Evolutionary conservation across 371 early-diverging fungal genomes (phyloP).

Genomic region (Apophysomyces trapeziformis): DNA sequence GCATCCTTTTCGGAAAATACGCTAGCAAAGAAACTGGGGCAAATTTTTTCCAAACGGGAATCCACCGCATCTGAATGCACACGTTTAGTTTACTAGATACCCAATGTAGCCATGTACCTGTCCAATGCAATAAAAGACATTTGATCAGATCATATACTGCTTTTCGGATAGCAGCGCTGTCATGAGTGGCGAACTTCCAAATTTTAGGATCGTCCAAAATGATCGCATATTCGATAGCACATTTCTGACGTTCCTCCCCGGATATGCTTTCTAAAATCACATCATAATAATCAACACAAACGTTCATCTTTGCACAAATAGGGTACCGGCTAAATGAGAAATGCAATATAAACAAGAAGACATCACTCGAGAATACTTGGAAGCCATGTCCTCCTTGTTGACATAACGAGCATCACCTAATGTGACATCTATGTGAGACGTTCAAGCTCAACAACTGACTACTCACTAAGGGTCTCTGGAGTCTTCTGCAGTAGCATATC

Average conservation of each 20-base stretch:
- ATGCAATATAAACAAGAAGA: slow-evolving; percentile 55
- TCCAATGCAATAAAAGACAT: slow-evolving; percentile 40
- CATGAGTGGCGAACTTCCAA: slow-evolving; percentile 53
- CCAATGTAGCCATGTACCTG: slow-evolving; percentile 29
- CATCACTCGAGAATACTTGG: slow-evolving; percentile 65
- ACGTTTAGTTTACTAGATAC: background rate
- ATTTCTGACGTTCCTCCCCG: slow-evolving; percentile 42
- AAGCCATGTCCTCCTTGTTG: slow-evolving; percentile 64
- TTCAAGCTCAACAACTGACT: background rate
- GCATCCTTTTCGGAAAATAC: slow-evolving; percentile 62
- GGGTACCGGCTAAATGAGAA: slow-evolving; percentile 57
- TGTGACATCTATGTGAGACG: slow-evolving; percentile 4
- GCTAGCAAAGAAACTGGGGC: slow-evolving; percentile 51
- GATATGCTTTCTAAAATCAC: slow-evolving; percentile 35
- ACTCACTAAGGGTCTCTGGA: slow-evolving; percentile 63
- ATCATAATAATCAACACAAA: background rate
- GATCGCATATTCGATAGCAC: slow-evolving; percentile 41
- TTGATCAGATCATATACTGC: slow-evolving; percentile 55
- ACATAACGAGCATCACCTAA: slow-evolving; percentile 66
- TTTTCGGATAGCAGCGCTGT: slow-evolving; percentile 54
- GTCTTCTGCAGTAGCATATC: slow-evolving; percentile 63
- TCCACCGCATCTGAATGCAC: slow-evolving; percentile 38
- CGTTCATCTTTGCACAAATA: background rate
- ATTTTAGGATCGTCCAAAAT: slow-evolving; percentile 54
- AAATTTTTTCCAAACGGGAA: slow-evolving; percentile 51